Evolutionary conservation across 306 rosid species (phyloP).

Genomic region (Sindora glabra): DNA sequence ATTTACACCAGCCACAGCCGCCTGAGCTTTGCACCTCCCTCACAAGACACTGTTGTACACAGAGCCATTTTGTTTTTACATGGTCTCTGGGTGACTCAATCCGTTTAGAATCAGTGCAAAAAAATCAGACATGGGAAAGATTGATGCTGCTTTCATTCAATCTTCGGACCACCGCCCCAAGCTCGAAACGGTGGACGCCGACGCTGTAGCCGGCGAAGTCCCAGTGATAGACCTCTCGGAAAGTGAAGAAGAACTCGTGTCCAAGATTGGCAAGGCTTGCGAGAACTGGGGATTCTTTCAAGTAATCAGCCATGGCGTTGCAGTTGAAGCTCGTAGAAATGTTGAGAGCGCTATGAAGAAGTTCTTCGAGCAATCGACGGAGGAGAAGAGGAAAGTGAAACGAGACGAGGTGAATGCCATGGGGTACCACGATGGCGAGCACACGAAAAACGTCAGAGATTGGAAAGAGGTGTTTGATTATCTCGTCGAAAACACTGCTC

Average conservation of each 20-base stretch:
- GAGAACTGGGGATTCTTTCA: conserved; percentile 82
- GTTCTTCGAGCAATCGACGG: conserved; percentile 35
- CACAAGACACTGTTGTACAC: no score
- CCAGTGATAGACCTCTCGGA: conserved; percentile 28
- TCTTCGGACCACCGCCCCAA: conserved; percentile 49
- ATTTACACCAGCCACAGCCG: no score
- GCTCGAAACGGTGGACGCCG: conserved; percentile 1
- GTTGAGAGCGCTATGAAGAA: conserved; percentile 24
- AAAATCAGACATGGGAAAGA: no score
- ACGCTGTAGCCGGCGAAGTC: conserved; percentile 13
- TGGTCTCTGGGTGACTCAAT: no score
- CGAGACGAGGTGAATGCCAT: conserved; percentile 43
- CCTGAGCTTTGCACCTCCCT: no score
- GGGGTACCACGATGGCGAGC: conserved; percentile 72
- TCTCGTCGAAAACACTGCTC: conserved; percentile 31
- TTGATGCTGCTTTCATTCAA: conserved; percentile 61
- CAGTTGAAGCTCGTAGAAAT: conserved; percentile 16
- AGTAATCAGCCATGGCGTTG: conserved; percentile 66
- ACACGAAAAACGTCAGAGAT: conserved; percentile 69
- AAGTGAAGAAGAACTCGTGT: conserved; percentile 2
- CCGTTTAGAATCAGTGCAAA: no score
- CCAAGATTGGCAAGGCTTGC: conserved; percentile 56
- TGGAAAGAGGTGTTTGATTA: conserved; percentile 90
- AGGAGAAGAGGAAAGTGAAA: conserved; percentile 49
- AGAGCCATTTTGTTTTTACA: no score